phyloP scores from a whole-genome alignment of 768 basidiomycete genomes.

The Mycena indigotica region DNA sequence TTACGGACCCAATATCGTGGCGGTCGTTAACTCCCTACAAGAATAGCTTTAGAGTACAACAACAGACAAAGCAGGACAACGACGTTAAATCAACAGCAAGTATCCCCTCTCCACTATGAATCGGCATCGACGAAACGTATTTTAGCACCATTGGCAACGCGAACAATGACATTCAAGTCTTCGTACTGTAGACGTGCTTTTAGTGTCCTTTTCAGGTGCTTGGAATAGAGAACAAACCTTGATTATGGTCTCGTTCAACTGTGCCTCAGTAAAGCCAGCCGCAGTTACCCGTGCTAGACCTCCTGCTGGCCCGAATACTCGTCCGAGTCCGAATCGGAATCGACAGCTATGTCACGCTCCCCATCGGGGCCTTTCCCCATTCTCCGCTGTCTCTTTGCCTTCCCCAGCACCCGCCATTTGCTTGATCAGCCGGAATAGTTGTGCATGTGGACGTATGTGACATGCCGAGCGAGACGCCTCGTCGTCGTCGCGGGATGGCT shows the following conservation, averaged over 20 bases:
- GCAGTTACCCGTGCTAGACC: constrained; percentile 79
- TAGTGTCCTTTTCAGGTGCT: too few relatives aligned
- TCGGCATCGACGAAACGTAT: constrained; percentile 61
- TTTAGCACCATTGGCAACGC: constrained; percentile 83
- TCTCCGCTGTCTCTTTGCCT: constrained; percentile 45
- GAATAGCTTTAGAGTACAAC: neutral
- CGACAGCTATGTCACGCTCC: constrained; percentile 70
- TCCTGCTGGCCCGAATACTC: constrained; percentile 61
- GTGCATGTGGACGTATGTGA: constrained; percentile 98
- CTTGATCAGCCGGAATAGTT: constrained; percentile 90
- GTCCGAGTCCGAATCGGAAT: constrained; percentile 70
- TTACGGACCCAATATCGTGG: neutral
- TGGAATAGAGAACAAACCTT: constrained; percentile 54
- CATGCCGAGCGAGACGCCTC: constrained; percentile 93
- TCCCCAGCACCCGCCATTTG: constrained; percentile 63
- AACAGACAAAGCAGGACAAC: constrained; percentile 13
- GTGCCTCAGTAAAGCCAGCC: constrained; percentile 88
- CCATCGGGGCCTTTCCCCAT: constrained; percentile 74
- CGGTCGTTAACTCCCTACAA: neutral
- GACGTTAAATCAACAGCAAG: neutral
- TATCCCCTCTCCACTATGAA: constrained; percentile 3
- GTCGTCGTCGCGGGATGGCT: constrained; percentile 92
- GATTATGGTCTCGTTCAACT: constrained; percentile 82
- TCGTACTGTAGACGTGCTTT: too few relatives aligned
- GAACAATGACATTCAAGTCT: constrained; percentile 74